Evolutionary conservation across 768 basidiomycete species (phyloP).

Genomic region (Hydnomerulius pinastri): DNA sequence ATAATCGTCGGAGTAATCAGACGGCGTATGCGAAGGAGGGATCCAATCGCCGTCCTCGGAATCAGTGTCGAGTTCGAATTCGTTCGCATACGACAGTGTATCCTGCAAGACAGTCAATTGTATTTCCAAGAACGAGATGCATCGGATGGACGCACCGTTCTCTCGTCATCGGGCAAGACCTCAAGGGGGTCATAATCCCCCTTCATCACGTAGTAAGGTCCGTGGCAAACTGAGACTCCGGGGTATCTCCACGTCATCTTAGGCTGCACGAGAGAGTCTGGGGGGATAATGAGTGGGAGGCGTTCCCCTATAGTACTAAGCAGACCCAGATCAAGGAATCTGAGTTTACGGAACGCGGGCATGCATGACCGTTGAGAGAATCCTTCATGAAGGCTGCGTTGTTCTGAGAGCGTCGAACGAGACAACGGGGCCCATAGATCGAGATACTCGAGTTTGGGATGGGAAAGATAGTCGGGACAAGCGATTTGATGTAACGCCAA

Average conservation of each 20-base stretch:
- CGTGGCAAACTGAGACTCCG: not conserved
- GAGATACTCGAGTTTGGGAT: not conserved
- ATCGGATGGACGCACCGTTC: too few species aligned
- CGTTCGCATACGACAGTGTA: not conserved
- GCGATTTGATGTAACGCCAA: not conserved
- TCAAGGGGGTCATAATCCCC: slow-evolving; percentile 3
- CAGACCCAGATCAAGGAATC: slow-evolving; percentile 1
- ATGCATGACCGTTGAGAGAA: too few species aligned
- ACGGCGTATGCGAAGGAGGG: not conserved
- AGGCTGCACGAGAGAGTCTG: not conserved
- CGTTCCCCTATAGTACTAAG: not conserved
- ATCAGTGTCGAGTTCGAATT: not conserved
- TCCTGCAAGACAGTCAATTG: not conserved
- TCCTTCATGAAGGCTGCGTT: too few species aligned
- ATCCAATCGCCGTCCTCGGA: not conserved
- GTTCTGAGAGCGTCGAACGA: not conserved
- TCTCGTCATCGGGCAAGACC: not conserved
- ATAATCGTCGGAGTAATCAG: not conserved
- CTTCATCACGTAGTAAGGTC: not conserved
- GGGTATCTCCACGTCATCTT: slow-evolving; percentile 2
- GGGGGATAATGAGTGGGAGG: slow-evolving; percentile 1
- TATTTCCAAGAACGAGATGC: not conserved
- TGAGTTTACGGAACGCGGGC: not conserved
- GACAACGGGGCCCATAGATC: slow-evolving; percentile 3
- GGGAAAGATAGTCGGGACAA: not conserved